Base-by-base conservation (phyloP, 1,284 basidiomycete genomes). In the Malassezia obtusa region DNA sequence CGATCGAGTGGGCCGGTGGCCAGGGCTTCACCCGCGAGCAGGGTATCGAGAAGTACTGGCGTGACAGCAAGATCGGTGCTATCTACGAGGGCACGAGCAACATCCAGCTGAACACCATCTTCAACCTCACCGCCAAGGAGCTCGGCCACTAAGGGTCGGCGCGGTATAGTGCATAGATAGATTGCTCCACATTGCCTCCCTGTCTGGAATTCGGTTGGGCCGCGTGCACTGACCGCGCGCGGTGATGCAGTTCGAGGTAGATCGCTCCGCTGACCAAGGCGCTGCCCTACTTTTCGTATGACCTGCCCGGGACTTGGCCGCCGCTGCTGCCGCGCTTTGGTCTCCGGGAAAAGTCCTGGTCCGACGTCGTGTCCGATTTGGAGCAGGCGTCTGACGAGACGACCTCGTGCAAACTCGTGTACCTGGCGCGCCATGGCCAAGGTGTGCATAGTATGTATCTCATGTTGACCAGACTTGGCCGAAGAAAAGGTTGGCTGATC, bases 1-100 rank as follows among this genome's bases (percentile, higher is more conserved):
- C 94, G 15, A 95, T 98, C 67, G 94, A 98, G 75, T 96, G 92
- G 92, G 84, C 84, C 4, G 92, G 92, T 45, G 94, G 92, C 17
- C 81, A 92, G 41, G 92, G 91, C 1, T 96, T 94, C 77, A 95
- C 90, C 45, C 59, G 71, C 35, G 71, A 73, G 57, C 89, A 87
- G 1, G 89, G 90, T 2, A 86, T 94, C 59, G 89, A 92, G 77
- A 94, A 94, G 63, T 76, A 71, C 67, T 77, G 71, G 71, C 78
- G 92, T 63, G 92, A 96, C 76, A 89, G 87, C 24, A 95, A 94
- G 63, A 73, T 73, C 41, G 71, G 71, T 22, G 68, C 88, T 10
- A 94, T 94, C 58, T 94, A 92, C 73, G 89, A 92, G 75, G 90
- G 91, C 32, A 95, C 91, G 11, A 64, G 61, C 52, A 68, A 68